phyloP scores from a whole-genome alignment of 1,284 basidiomycete species.

The Ceratobasidium sp. region DNA sequence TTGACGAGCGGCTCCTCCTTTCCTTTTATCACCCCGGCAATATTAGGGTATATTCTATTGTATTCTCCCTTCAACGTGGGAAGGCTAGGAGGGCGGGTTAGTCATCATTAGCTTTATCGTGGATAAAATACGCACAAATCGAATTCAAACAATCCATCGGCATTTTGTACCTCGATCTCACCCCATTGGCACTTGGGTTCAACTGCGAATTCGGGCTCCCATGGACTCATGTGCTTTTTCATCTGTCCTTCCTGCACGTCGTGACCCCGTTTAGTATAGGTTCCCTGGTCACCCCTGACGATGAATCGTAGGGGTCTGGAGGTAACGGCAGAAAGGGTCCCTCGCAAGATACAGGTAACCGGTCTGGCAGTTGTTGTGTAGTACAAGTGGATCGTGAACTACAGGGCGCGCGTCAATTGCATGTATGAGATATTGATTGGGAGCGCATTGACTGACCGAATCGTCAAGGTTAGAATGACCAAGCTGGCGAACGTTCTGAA shows the following conservation, averaged over 20 bases:
- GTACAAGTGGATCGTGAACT: conserved; percentile 37
- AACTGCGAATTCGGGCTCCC: conserved; percentile 25
- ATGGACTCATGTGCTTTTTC: conserved; percentile 23
- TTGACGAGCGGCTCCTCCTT: conserved; percentile 37
- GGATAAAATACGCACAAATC: conserved; percentile 28
- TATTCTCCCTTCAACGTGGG: conserved; percentile 36
- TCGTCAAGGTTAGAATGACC: conserved; percentile 27
- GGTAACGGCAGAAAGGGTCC: conserved; percentile 31
- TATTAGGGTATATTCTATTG: conserved; percentile 34
- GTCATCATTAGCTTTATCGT: not conserved
- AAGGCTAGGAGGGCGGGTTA: not conserved
- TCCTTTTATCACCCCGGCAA: conserved; percentile 32
- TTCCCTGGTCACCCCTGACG: conserved; percentile 28
- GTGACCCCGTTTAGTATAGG: conserved; percentile 33
- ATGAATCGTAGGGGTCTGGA: conserved; percentile 33
- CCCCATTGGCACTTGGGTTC: conserved; percentile 36
- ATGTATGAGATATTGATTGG: not conserved
- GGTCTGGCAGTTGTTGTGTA: conserved; percentile 18
- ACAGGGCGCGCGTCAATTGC: not conserved
- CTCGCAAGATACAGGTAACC: conserved; percentile 33
- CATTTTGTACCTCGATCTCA: conserved; percentile 33
- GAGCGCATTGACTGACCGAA: conserved; percentile 8
- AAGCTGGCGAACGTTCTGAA: conserved; percentile 37
- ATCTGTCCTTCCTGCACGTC: conserved; percentile 37
- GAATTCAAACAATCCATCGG: conserved; percentile 23